These are phyloP conservation scores for Capsicum baccatum DNA, from an alignment of 257 asterid species.

Conservation along the genomic window DNA sequence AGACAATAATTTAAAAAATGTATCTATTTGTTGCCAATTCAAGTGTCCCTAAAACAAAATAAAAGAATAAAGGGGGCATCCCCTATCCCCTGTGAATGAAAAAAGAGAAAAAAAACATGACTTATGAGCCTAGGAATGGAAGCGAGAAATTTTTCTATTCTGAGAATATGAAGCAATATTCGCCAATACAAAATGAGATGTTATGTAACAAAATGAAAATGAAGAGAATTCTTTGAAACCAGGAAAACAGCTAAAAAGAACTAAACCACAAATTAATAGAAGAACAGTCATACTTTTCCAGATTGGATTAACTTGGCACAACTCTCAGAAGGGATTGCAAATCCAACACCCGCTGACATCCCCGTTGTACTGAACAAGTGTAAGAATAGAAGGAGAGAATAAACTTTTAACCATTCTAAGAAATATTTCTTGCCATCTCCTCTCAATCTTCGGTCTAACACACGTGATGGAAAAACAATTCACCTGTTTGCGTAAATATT, in stretches of 20 bases:
- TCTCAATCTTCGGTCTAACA: slow-evolving; percentile 25
- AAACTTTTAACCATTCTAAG: not conserved
- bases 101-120: too few relatives aligned
- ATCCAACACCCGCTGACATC: slow-evolving; percentile 96
- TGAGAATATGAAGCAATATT: slow-evolving; percentile 3
- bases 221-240: not conserved
- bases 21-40: too few relatives aligned
- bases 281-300: slow-evolving; percentile 64
- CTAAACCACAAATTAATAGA: not conserved
- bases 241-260: not conserved
- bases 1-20: too few relatives aligned
- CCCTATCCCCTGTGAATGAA: too few relatives aligned
- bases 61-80: too few relatives aligned
- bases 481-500: slow-evolving; percentile 94
- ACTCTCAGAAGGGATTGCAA: slow-evolving; percentile 92
- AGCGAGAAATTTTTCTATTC: too few relatives aligned
- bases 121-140: too few relatives aligned
- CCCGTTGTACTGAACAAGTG: slow-evolving; percentile 50
- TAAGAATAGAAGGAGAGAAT: not conserved
- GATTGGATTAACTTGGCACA: slow-evolving; percentile 86
- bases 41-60: too few relatives aligned
- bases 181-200: not conserved
- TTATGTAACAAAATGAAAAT: not conserved
- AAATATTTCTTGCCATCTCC: not conserved
- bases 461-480: slow-evolving; percentile 11